Evolutionary conservation across 257 asterid species (phyloP), one percentile per base, ranked within the genome.

Genomic region (Solanum piurae): DNA sequence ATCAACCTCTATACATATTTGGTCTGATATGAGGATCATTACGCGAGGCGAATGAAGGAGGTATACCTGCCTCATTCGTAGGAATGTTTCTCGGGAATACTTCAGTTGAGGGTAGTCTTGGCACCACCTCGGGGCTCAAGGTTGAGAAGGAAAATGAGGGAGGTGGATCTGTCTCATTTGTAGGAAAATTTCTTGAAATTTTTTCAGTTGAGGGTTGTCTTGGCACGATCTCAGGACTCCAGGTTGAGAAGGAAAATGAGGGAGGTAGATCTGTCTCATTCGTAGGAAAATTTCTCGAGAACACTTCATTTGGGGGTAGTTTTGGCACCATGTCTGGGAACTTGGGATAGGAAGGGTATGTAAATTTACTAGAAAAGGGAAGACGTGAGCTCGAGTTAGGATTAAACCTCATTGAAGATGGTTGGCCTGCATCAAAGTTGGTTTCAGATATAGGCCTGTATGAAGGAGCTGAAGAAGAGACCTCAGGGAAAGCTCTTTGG

Each of bases 251-350:
- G 37, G 88, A 90, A 88, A 91, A 88, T n/a, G 86, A 71, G 10
- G 94, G 92, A 83, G 95, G 94, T 83, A 88, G 82, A 77, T 91
- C 88, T 55, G 89, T 36, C 71, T 89, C 96, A 42, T 92, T 88
- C 49, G 88, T 87, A 9, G 89, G 85, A 37, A 83, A 52, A 84
- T 89, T 87, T 90, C 95, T 85, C 14, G 93, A 86, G 69, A 87
- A 27, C 90, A 90, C 91, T 83, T 86, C 94, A 1, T 76, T 87
- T 37, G 88, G n/a, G 33, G 94, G 92, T 76, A 88, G 66, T 8
- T 76, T 90, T 14, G 82, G 93, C n/a, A 88, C 60, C 62, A 83
- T 40, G 23, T 89, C 94, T 12, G 91, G 94, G 86, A 74, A 87
- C 82, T 86, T 86, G 1, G 93, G 94, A 71, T 89, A 86, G 31